Evolutionary conservation across 208 protist genomes (phyloP), one percentile per base, ranked within the genome.

Genomic region (Trypanosomatidae sp.): DNA sequence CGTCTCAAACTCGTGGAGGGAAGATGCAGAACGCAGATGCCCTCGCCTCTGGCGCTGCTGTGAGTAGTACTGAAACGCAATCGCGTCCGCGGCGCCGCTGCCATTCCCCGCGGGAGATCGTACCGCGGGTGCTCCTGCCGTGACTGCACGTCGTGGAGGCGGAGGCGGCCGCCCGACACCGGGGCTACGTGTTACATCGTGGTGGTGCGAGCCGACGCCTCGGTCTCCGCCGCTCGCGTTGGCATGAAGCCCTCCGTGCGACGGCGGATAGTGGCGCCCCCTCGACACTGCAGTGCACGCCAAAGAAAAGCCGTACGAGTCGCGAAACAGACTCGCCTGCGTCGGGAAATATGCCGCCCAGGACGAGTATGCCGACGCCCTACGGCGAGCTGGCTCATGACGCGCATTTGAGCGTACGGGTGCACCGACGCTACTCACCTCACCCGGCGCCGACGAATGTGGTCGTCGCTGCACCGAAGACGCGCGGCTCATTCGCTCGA

Each of bases 1-100:
- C 2, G 3, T 9, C 22, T 65, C 60, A 65, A 25, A 65, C 1
- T 65, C 39, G 33, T 65, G 60, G 60, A 25, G n/a, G 46, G 22
- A 65, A 65, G 71, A 60, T 1, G 30, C 47, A 13, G 62, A 60
- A 13, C 22, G 52, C 28, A 17, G 30, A 47, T 74, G 60, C 36
- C 19, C 60, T 65, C 30, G 71, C 59, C 59, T 69, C 44, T 22
- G 59, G 1, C 7, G 74, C 41, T 70, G 68, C 28, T 50, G 74
- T 13, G 64, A 36, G 60, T 76, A 81, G 77, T 77, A 77, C 28
- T 76, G 77, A 52, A 73, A 81, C 25, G 52, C 77, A 46, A 81
- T 59, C n/a, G 77, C 77, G 53, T 81, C 77, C 9, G 71, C 66
- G 47, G 55, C 50, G 15, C 53, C 30, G 49, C 33, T 44, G 49